Percentiles rank a stretch among this genome's conserved stretches.
phyloP scores from a whole-genome alignment of 2,329 filamentous ascomycete genomes.

The Geosmithia putterillii region DNA sequence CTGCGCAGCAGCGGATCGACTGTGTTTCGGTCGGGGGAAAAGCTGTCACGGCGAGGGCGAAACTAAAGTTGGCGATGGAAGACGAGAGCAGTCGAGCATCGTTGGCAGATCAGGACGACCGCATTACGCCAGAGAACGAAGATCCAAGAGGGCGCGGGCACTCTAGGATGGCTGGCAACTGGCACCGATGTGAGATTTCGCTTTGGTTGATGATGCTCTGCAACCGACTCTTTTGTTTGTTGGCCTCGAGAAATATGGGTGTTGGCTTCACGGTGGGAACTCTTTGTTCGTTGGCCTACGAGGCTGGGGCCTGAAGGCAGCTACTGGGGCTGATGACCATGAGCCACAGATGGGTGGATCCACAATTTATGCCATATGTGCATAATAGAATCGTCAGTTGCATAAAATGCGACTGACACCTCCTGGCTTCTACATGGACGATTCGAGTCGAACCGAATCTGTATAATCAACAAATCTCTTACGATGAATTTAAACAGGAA shows the following conservation, averaged over 20 bases:
- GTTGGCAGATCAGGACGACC: background rate
- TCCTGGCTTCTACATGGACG: no score
- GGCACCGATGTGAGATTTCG: background rate
- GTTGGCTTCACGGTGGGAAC: background rate
- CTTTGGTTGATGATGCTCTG: background rate
- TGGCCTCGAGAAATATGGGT: background rate
- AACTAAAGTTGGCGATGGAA: background rate
- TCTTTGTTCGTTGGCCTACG: background rate
- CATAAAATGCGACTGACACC: no score
- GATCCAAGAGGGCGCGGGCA: background rate
- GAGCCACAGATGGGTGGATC: no score
- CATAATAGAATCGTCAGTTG: no score
- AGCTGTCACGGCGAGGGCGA: background rate
- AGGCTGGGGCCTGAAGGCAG: background rate
- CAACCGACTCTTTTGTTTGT: background rate
- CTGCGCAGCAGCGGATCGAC: no score
- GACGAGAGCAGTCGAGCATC: background rate
- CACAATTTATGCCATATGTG: no score
- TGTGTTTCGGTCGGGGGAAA: background rate
- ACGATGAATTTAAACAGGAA: no score
- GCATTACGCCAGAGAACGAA: background rate
- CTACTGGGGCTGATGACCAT: background rate
- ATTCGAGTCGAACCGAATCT: no score
- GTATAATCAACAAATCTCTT: no score
- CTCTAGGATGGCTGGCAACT: background rate